Conservation (phyloP, 176 grass and related monocot species). For the Juncus effusus region DNA sequence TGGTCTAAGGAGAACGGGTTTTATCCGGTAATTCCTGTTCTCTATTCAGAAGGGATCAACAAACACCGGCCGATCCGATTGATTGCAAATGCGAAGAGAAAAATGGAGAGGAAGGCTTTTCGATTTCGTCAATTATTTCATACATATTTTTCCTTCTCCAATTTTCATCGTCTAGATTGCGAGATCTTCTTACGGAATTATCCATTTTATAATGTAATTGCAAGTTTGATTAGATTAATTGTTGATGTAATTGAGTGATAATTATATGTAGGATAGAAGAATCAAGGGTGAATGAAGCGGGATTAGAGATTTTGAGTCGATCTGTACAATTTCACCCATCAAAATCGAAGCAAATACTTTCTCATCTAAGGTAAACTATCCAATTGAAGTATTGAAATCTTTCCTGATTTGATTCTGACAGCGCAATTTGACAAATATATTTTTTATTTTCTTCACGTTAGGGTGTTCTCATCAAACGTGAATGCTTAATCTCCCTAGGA, state of each 20-base stretch:
- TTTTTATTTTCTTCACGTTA: conserved; percentile 60
- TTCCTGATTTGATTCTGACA: not conserved
- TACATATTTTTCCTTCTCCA: conserved; percentile 13
- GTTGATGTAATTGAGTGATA: not conserved
- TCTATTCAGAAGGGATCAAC: too few species aligned
- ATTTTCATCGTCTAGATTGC: conserved; percentile 1
- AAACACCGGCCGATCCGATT: too few species aligned
- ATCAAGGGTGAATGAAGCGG: not conserved
- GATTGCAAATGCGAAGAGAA: too few species aligned
- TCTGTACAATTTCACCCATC: conserved; percentile 50
- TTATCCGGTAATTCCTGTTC: too few species aligned
- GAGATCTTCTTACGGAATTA: not conserved
- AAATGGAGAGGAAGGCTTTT: too few species aligned
- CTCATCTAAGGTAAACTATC: conserved; percentile 61
- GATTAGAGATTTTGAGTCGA: conserved; percentile 22
- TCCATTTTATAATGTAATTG: too few species aligned
- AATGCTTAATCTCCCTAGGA: conserved; percentile 74
- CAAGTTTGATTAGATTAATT: too few species aligned
- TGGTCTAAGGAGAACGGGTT: too few species aligned
- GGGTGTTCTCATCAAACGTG: conserved; percentile 81
- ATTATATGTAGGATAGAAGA: conserved; percentile 23
- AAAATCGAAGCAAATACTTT: conserved; percentile 57
- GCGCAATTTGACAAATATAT: conserved; percentile 16
- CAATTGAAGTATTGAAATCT: conserved; percentile 5
- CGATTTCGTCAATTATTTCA: conserved; percentile 6